Evolutionary conservation across 2,329 filamentous ascomycete genomes (phyloP).

Genomic region (Fusarium sp.): DNA sequence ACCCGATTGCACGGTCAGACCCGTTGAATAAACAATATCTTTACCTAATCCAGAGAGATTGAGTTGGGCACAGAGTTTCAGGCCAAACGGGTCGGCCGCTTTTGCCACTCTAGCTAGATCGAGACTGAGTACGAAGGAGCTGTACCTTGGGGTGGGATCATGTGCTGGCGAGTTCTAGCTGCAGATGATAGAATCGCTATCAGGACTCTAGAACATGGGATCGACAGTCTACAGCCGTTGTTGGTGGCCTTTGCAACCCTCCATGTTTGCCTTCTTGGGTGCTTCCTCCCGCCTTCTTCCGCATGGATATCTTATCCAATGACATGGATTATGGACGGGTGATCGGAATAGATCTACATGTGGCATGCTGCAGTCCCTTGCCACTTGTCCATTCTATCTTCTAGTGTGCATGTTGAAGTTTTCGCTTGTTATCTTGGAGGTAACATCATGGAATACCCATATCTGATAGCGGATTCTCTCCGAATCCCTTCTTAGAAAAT

Average conservation of each 20-base stretch:
- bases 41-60: constrained; percentile 7
- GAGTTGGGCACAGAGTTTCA: not conserved
- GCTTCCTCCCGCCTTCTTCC: not conserved
- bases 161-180: not conserved
- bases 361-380: not conserved
- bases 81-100: constrained; percentile 1
- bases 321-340: not conserved
- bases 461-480: not conserved
- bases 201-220: not conserved
- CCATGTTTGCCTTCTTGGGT: not conserved
- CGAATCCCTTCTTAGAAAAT: no score
- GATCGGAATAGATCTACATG: not conserved
- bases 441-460: not conserved
- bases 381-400: not conserved
- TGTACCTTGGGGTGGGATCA: not conserved
- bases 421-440: not conserved
- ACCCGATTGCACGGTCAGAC: not conserved
- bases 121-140: not conserved
- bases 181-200: not conserved
- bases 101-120: not conserved
- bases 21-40: constrained; percentile 14
- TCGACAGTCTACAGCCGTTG: not conserved
- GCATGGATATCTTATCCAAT: not conserved
- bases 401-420: not conserved
- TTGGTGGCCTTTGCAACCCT: not conserved